Evolutionary conservation across 306 rosid species (phyloP).

Genomic region (Castanea sativa): DNA sequence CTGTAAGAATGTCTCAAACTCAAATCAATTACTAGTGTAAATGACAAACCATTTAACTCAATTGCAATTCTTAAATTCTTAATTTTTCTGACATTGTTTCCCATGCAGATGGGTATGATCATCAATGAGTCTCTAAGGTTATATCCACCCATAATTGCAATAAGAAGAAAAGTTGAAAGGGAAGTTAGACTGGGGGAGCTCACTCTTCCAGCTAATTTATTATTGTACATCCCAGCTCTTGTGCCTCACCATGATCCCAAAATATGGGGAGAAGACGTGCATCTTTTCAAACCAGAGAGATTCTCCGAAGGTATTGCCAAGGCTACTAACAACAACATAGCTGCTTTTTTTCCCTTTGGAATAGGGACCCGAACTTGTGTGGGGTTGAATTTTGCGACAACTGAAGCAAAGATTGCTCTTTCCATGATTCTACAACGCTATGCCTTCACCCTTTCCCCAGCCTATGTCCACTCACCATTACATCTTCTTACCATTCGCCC

Average conservation of each 20-base stretch:
- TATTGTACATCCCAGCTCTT: not conserved
- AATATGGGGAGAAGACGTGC: slow-evolving; percentile 27
- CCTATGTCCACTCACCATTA: slow-evolving; percentile 25
- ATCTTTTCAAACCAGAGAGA: slow-evolving; percentile 27
- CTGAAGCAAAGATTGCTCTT: slow-evolving; percentile 18
- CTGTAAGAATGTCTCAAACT: slow-evolving; percentile 2
- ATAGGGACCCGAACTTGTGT: slow-evolving; percentile 23
- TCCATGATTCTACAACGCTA: slow-evolving; percentile 28
- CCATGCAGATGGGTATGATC: slow-evolving; percentile 27
- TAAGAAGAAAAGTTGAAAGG: slow-evolving; percentile 1
- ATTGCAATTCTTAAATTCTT: too few species aligned
- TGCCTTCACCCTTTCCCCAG: slow-evolving; percentile 18
- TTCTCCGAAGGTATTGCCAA: slow-evolving; percentile 20
- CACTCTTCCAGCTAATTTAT: slow-evolving; percentile 18
- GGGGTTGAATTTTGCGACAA: slow-evolving; percentile 19
- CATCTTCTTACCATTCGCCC: slow-evolving; percentile 14
- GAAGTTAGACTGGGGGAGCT: slow-evolving; percentile 18
- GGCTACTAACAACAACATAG: slow-evolving; percentile 16
- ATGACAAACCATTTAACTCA: too few species aligned
- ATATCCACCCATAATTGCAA: slow-evolving; percentile 3
- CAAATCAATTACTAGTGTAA: not conserved
- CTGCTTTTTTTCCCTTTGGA: slow-evolving; percentile 23
- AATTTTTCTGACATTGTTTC: too few species aligned
- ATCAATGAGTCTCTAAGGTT: slow-evolving; percentile 27
- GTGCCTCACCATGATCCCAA: slow-evolving; percentile 25